Evolutionary conservation across 192 early-diverging fungal genomes (phyloP).

Genomic region (Coemansia sp.): DNA sequence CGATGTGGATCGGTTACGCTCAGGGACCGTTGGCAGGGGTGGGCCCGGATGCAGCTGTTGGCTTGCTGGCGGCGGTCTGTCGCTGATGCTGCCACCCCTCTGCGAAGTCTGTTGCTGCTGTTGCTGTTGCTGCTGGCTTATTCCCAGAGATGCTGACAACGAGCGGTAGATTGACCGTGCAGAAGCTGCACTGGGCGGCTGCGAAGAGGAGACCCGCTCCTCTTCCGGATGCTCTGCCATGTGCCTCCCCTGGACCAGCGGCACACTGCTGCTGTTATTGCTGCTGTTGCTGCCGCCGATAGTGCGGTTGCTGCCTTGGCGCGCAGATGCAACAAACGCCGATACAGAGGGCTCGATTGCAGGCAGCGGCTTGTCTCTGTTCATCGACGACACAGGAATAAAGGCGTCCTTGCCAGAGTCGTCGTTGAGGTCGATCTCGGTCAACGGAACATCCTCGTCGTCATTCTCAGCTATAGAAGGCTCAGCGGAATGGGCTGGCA

Average conservation of each 20-base stretch:
- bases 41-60: conserved; percentile 4
- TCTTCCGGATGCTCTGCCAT: background rate
- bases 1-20: conserved; percentile 45
- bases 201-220: conserved; percentile 1
- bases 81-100: background rate
- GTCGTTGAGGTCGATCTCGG: conserved; percentile 18
- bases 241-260: background rate
- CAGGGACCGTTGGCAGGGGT: conserved; percentile 19
- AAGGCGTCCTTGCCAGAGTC: background rate
- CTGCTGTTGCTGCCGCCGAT: background rate
- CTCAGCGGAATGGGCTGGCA: background rate
- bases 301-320: background rate
- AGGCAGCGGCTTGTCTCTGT: conserved; percentile 25
- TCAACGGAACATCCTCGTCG: conserved; percentile 29
- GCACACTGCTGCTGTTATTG: background rate
- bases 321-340: background rate
- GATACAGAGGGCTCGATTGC: background rate
- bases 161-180: conserved; percentile 51
- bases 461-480: background rate
- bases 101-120: background rate
- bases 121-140: conserved; percentile 13
- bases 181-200: background rate
- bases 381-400: background rate
- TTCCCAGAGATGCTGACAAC: conserved; percentile 49
- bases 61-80: background rate